Evolutionary conservation across 768 basidiomycete species (phyloP), one percentile per base, ranked within the genome.

Genomic region (Xerocomellus amylosporus): DNA sequence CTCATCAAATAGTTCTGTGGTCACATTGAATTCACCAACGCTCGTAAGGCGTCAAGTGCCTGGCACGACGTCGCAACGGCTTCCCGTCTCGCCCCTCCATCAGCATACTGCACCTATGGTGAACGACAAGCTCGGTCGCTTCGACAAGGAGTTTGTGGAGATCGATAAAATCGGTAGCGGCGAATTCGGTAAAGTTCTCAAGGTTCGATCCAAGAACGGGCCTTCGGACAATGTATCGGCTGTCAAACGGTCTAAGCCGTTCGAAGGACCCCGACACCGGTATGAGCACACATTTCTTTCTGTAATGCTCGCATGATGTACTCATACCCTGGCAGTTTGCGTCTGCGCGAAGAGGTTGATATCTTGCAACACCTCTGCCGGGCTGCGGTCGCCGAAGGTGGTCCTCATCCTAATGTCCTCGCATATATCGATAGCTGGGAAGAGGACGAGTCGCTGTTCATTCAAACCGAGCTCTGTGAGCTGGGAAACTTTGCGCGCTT

Each of bases 391-490:
- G 46, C 55, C 15, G 51, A 59, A 45, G 61, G 51, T 14, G 62
- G 71, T 30, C 70, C 63, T 26, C 89, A 93, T 71, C 82, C 88
- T 0, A 93, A 97, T 71, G 86, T 98, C 15, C 79, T 99, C 33
- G 81, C 80, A 17, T 96, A 94, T 64, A 78, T 93, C 56, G 93
- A 97, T 73, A 94, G 92, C 58, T 98, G 97, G 97, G 97, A 99
- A 72, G 87, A 97, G 68, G 83, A 87, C 49, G 86, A 90, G 47
- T 80, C 83, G 46, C 75, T 98, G 24, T 98, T 82, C 73, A 98
- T 99, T 64, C 90, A 87, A 62, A 98, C 97, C 4, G 93, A 96
- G 68, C 80, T 99, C 34, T 98, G 97, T 74, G 88, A 88, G 67
- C 81, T 89, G 63, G 97, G 97, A 58, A 97, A 93, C 73, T 83